Evolutionary conservation across 805 yeast species (phyloP), one percentile per base, ranked within the genome.

Genomic region (Wickerhamomyces subpelliculosus): DNA sequence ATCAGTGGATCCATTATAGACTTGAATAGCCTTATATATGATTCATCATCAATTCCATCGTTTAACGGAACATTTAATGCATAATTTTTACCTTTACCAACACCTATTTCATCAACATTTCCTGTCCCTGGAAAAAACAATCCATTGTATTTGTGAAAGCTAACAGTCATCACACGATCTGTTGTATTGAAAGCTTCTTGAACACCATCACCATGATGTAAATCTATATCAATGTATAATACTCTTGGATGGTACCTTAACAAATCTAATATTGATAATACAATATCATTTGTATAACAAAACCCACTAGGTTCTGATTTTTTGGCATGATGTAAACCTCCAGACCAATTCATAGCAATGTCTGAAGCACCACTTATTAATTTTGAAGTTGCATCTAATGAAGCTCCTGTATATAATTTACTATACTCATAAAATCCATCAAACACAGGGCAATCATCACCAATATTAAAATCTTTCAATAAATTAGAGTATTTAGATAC

Each of bases 71-170:
- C 93, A 60, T 90, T 90, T 25, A 90, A 75, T 0, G 96, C 79
- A 57, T 82, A 87, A 61, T 90, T 74, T 47, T 84, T 83, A 22
- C 98, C 98, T 51, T 76, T 79, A 9, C 94, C 95, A 14, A 89
- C 70, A 27, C 98, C 98, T 18, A 68, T 70, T 54, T 90, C 98
- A 51, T 89, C 85, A 36, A 88, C 73, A 49, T 85, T 84, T 20
- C 98, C 98, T 0, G 98, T 90, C 12, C 96, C 97, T 3, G 98
- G 98, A 72, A 90, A 90, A 57, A 87, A 90, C 60, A 87, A 93
- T 17, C 97, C 97, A 51, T 75, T 76, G 60, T 81, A 90, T 62
- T 88, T 90, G 69, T 89, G 97, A 70, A 89, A 89, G 10, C 94
- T 83, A 49, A 89, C 89, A 1, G 97, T 89, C 96, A 89, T 88